Evolutionary conservation across 1,284 basidiomycete genomes (phyloP), one percentile per base, ranked within the genome.

Genomic region (Microbotryum saponariae): DNA sequence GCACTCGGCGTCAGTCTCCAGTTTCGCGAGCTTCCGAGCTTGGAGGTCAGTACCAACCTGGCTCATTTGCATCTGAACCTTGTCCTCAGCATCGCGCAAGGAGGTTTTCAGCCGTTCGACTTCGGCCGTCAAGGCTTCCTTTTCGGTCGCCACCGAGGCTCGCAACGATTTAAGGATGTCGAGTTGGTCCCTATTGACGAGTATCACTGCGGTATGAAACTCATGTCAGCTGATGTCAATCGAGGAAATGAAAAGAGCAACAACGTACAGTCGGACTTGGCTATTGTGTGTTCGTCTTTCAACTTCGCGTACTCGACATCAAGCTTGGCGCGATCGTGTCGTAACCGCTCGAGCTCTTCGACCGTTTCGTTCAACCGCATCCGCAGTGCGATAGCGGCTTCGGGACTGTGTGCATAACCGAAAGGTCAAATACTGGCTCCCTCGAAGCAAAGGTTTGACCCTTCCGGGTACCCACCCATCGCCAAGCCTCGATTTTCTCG

Each of bases 51-150:
- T 42, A 57, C 65, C 42, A 25, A 74, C 73, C 67, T 81, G 59
- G 70, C 92, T 91, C 73, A 92, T 84, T 75, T 94, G 89, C 85
- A 92, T 89, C 71, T 85, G 82, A 74, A 88, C 89, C 80, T 90
- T 91, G 70, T 94, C 91, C 49, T 78, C 78, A 4, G 89, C 79
- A 29, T 86, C 85, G 61, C 81, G 83, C 72, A 91, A 82, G 69
- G 88, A 83, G 52, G 81, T 81, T 71, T 82, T 83, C 47, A 92
- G 76, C 33, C 79, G 79, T 47, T 81, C 79, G 48, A 89, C 77
- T 65, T 91, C 85, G 3, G 78, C 78, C 71, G 89, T 87, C 18
- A 94, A 80, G 23, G 79, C 82, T 14, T 81, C 80, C 75, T 91
- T 91, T 75, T 97, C 92, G 71, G 88, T 85, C 72, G 87, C 87